Percentiles rank a stretch among this genome's conserved stretches.
Evolutionary conservation across 495 filamentous ascomycete genomes (phyloP).

Genomic region (Lepidopterella palustris): DNA sequence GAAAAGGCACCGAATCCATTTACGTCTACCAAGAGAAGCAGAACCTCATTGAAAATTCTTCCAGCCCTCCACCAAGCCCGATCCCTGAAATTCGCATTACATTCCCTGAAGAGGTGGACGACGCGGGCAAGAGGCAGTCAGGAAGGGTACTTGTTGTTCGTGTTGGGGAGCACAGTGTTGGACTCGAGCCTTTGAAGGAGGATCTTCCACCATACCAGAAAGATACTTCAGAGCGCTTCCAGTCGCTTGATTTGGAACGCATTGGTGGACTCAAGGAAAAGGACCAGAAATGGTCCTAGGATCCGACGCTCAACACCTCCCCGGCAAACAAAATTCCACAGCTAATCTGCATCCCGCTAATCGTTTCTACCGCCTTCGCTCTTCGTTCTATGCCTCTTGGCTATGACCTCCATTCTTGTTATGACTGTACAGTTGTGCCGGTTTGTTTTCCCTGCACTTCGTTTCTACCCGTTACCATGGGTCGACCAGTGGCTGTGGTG

Average conservation of each 20-base stretch:
- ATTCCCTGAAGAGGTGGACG: slow-evolving; percentile 91
- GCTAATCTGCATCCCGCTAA: neutral
- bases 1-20: slow-evolving; percentile 55
- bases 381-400: slow-evolving; percentile 20
- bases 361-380: neutral
- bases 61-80: slow-evolving; percentile 66
- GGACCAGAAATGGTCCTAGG: slow-evolving; percentile 37
- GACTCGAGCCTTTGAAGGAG: slow-evolving; percentile 77
- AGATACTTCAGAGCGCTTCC: slow-evolving; percentile 67
- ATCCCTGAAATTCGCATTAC: slow-evolving; percentile 97
- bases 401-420: slow-evolving; percentile 26
- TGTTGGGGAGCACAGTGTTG: slow-evolving; percentile 81
- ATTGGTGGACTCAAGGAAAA: slow-evolving; percentile 95
- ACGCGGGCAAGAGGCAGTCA: slow-evolving; percentile 68
- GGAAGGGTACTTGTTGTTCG: slow-evolving; percentile 87
- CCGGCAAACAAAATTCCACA: neutral
- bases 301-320: neutral
- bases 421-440: slow-evolving; percentile 17
- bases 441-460: slow-evolving; percentile 12
- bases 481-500: neutral
- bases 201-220: slow-evolving; percentile 86
- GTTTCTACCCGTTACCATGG: slow-evolving; percentile 8
- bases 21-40: slow-evolving; percentile 68
- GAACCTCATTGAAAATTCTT: slow-evolving; percentile 65
- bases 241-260: slow-evolving; percentile 86